A percentile compares a stretch with the other conserved stretches of the same genome.
Conservation (phyloP, 768 basidiomycete species). For the Leccinum arenicola region DNA sequence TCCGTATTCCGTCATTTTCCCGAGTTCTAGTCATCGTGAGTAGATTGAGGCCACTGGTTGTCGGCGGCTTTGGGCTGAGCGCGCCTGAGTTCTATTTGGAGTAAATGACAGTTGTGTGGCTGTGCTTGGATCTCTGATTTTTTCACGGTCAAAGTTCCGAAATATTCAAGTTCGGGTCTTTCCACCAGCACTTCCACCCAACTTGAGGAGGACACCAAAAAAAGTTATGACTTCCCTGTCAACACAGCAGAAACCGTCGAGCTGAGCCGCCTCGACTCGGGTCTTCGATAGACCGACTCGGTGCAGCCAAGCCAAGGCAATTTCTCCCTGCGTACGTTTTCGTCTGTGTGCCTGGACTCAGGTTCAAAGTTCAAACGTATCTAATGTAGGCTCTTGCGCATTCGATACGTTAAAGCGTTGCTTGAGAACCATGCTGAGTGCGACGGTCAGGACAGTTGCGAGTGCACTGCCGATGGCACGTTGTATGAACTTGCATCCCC, state of each 20-base stretch:
- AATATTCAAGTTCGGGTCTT: background rate
- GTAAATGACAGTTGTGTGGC: background rate
- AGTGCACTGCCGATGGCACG: constrained; percentile 2
- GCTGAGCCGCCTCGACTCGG: background rate
- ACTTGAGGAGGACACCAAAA: background rate
- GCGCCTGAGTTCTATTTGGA: background rate
- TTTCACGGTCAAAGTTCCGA: too few relatives aligned
- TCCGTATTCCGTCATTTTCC: background rate
- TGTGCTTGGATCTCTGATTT: background rate
- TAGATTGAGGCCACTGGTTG: background rate
- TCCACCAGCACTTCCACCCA: constrained; percentile 3
- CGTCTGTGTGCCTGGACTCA: background rate
- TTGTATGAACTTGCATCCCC: background rate
- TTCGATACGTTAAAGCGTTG: background rate
- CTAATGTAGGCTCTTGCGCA: background rate
- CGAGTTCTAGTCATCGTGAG: background rate
- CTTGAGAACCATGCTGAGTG: background rate
- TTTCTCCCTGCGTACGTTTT: background rate
- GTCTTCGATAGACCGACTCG: background rate
- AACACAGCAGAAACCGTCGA: constrained; percentile 3
- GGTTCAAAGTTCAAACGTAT: background rate
- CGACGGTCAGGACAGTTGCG: background rate
- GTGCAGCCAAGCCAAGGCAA: background rate
- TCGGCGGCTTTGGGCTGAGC: background rate
- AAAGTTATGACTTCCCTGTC: background rate